These are phyloP conservation scores for Leavenworthia alabamica DNA, from an alignment of 345 rosid genomes.

Conservation along the genomic window DNA sequence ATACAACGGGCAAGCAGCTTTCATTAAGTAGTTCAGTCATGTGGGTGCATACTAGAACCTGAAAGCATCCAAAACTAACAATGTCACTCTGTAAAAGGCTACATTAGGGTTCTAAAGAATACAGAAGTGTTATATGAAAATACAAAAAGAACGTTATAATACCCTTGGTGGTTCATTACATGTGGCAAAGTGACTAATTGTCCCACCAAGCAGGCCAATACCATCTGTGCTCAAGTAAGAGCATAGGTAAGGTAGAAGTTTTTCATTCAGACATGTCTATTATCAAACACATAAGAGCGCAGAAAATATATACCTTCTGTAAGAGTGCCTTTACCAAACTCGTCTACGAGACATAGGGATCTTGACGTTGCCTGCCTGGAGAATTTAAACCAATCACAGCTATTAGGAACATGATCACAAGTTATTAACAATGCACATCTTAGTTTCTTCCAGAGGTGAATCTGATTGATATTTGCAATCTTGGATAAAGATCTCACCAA, in stretches of 20 bases:
- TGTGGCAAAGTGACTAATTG: slow-evolving; percentile 60
- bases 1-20: slow-evolving; percentile 66
- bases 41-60: slow-evolving; percentile 92
- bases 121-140: background rate
- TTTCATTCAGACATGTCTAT: background rate
- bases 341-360: slow-evolving; percentile 88
- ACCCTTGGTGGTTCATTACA: slow-evolving; percentile 82
- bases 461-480: background rate
- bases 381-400: slow-evolving; percentile 9
- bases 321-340: slow-evolving; percentile 99
- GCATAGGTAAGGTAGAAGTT: slow-evolving; percentile 6
- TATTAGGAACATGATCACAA: slow-evolving; percentile 2
- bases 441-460: slow-evolving; percentile 5
- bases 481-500: background rate
- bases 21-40: slow-evolving; percentile 71
- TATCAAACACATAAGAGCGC: background rate
- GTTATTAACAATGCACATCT: background rate
- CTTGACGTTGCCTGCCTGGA: slow-evolving; percentile 84
- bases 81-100: background rate
- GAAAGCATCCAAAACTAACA: slow-evolving; percentile 7
- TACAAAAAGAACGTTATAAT: slow-evolving; percentile 35
- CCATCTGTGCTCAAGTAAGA: slow-evolving; percentile 56
- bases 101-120: background rate
- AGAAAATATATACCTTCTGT: slow-evolving; percentile 50
- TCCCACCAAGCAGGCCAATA: slow-evolving; percentile 93